Percentiles rank a stretch among this genome's conserved stretches.
These are phyloP conservation scores for Pisolithus thermaeus DNA, from an alignment of 1,284 basidiomycete species.

Conservation along the genomic window DNA sequence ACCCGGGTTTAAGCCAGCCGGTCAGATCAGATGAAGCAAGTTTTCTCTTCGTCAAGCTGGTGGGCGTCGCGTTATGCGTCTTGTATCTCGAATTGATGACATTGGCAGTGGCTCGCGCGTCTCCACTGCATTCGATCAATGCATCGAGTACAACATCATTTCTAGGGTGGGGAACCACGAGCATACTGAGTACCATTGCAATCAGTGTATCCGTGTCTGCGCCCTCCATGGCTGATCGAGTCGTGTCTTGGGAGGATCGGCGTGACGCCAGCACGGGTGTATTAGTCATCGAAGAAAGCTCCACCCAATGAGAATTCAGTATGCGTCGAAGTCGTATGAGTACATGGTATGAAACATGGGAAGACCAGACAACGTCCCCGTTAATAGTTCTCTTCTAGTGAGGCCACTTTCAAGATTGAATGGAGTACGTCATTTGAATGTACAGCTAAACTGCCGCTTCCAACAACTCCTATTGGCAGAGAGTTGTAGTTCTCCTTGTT, in stretches of 20 bases:
- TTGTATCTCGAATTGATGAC: slow-evolving; percentile 26
- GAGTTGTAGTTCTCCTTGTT: neutral
- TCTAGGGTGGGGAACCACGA: slow-evolving; percentile 34
- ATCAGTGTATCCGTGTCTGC: slow-evolving; percentile 65
- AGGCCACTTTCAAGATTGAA: neutral
- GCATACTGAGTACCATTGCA: slow-evolving; percentile 59
- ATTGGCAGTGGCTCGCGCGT: slow-evolving; percentile 54
- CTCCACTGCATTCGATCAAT: slow-evolving; percentile 53
- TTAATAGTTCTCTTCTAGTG: neutral
- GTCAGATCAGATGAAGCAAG: slow-evolving; percentile 42
- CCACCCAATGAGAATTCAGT: too few relatives aligned
- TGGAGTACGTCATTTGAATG: neutral
- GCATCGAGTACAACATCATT: slow-evolving; percentile 51
- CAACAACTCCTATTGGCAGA: too few relatives aligned
- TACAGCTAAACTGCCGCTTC: neutral
- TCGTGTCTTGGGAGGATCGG: neutral
- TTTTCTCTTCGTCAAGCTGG: slow-evolving; percentile 31
- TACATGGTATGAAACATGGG: neutral
- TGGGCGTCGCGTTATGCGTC: slow-evolving; percentile 10
- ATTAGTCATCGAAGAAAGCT: too few relatives aligned
- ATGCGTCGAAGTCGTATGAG: neutral
- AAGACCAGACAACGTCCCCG: neutral
- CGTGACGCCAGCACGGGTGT: neutral
- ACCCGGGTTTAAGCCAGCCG: slow-evolving; percentile 43
- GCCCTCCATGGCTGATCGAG: slow-evolving; percentile 21